phyloP scores from a whole-genome alignment of 805 yeast genomes.

The Lipomyces yamanashiensis region DNA sequence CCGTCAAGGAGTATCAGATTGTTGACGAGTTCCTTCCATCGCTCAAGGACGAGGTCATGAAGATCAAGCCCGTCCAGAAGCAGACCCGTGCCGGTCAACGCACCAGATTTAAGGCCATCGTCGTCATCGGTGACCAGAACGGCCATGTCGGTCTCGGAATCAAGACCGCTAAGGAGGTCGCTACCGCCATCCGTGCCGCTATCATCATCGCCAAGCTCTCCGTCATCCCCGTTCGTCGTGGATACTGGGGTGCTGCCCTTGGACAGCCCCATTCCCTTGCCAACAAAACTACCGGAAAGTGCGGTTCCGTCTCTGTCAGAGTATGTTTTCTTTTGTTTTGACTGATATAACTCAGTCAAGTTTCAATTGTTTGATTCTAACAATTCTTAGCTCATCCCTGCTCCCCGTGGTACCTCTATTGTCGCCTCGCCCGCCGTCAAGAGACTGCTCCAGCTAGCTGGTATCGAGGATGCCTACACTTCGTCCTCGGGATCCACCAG shows the following conservation, averaged over 20 bases:
- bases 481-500: slow-evolving; percentile 99
- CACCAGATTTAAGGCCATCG: slow-evolving; percentile 99
- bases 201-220: slow-evolving; percentile 98
- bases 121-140: slow-evolving; percentile 98
- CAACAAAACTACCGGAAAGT: slow-evolving; percentile 98
- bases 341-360: background rate
- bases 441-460: slow-evolving; percentile 98
- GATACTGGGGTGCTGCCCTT: slow-evolving; percentile 99
- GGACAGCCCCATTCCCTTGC: slow-evolving; percentile 99
- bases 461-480: slow-evolving; percentile 99
- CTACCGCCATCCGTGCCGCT: slow-evolving; percentile 99
- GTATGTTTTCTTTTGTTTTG: slow-evolving; percentile 39
- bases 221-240: slow-evolving; percentile 99
- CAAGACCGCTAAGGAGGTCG: slow-evolving; percentile 99
- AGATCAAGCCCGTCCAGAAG: slow-evolving; percentile 99
- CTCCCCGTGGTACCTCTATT: slow-evolving; percentile 99
- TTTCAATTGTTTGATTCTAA: background rate
- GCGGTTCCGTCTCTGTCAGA: slow-evolving; percentile 98
- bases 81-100: slow-evolving; percentile 99
- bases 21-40: slow-evolving; percentile 94
- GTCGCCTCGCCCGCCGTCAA: slow-evolving; percentile 99
- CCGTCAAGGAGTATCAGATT: slow-evolving; percentile 99
- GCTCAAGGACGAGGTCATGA: slow-evolving; percentile 98
- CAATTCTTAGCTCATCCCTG: slow-evolving; percentile 74
- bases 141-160: slow-evolving; percentile 99